Evolutionary conservation across 169 alveolate genomes (phyloP).

Genomic region (Cryptosporidium ubiquitum): DNA sequence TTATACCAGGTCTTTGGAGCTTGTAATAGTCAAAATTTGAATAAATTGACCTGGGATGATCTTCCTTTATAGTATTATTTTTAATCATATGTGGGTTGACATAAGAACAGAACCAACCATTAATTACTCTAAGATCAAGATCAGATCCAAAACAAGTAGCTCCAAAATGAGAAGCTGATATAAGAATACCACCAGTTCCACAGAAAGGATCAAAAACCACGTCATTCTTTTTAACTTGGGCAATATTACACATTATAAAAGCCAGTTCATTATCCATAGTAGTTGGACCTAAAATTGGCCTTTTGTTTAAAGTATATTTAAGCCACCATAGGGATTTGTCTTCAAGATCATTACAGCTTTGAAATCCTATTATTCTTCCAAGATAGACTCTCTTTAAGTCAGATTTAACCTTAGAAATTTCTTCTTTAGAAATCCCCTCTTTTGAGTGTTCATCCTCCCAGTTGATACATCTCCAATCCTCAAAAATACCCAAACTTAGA

Average conservation of each 20-base stretch:
- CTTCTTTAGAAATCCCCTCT: conserved; percentile 39
- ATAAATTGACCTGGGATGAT: conserved; percentile 81
- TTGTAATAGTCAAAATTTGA: conserved; percentile 89
- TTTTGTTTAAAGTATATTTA: conserved; percentile 86
- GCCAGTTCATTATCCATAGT: conserved; percentile 95
- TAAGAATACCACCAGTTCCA: conserved; percentile 96
- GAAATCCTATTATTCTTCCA: conserved; percentile 51
- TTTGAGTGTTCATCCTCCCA: conserved; percentile 17
- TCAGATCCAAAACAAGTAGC: conserved; percentile 95
- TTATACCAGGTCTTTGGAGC: conserved; percentile 85
- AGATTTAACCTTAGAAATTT: conserved; percentile 1
- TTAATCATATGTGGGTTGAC: conserved; percentile 81
- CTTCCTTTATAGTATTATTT: conserved; percentile 70
- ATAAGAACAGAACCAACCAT: conserved; percentile 87
- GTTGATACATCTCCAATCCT: conserved; percentile 74
- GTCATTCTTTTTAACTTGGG: conserved; percentile 82
- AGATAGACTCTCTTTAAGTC: conserved; percentile 37
- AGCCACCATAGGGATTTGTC: conserved; percentile 84
- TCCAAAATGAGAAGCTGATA: conserved; percentile 90
- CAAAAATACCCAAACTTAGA: conserved; percentile 30
- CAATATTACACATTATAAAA: conserved; percentile 94
- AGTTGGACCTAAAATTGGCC: conserved; percentile 98
- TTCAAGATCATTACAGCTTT: background rate
- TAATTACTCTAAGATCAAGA: conserved; percentile 92
- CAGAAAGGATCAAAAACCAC: conserved; percentile 95